Base-by-base conservation (phyloP, 371 early-diverging fungal genomes). In the Actinomortierella ambigua region DNA sequence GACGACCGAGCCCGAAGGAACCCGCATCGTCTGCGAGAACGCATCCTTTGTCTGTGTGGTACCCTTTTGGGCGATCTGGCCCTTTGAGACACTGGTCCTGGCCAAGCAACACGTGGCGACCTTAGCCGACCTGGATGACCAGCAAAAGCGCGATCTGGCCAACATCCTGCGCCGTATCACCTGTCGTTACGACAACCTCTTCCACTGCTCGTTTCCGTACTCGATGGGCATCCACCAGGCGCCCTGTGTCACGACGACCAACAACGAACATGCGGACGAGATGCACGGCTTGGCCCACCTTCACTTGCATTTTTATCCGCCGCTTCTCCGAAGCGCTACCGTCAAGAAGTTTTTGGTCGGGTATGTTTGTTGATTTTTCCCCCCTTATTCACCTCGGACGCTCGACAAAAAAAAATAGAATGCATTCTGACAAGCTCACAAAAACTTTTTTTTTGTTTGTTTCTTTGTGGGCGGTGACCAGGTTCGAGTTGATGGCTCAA, bases 41-140 rank as follows among this genome's bases (percentile, higher is more conserved):
- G 85, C 81, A 26, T 79, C 84, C 1, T 96, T 95, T 69, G 68
- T 94, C 42, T 90, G 86, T 15, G 73, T 97, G 0, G 94, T 95
- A 2, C 98, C 98, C 3, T 97, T 91, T 76, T 97, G 96, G 96
- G 97, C 96, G 1, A 82, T 90, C 3, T 98, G 97, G 97, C 98
- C 98, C 7, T 97, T 91, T 68, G 98, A 98, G 71, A 90, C 90
- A 24, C 76, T 98, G 81, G 81, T 98, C 11, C 71, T 96, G 3
- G 76, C 92, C 47, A 93, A 90, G 66, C 3, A 51, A 0, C 95
- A 96, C 69, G 60, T 87, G 1, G 56, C 82, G 0, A 77, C 80
- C 40, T 58, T 95, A 23, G 63, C 80, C 0, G 81, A 88, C 24
- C 71, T 95, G 65, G 53, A 64, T 26, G 70, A 69, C 2, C 47